Conservation (phyloP, 108 stramenopile genomes). For the Cyclotella cryptica region DNA sequence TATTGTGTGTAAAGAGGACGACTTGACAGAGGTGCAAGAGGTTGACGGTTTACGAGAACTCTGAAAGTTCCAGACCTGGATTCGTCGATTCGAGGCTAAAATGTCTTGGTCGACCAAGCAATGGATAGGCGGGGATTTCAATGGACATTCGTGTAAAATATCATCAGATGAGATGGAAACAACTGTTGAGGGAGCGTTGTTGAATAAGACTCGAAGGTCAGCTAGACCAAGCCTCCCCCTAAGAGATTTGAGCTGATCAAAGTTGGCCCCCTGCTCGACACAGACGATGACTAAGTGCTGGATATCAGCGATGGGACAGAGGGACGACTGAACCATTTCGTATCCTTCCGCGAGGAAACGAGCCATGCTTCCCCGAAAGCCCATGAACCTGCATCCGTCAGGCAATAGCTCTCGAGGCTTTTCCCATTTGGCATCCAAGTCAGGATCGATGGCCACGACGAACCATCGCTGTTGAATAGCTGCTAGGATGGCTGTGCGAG, state of each 20-base stretch:
- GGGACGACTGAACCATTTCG: constrained; percentile 17
- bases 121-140: neutral
- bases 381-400: constrained; percentile 14
- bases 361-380: constrained; percentile 22
- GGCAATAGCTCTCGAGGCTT: neutral
- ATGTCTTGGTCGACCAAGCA: constrained; percentile 20
- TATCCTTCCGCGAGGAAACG: constrained; percentile 15
- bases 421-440: constrained; percentile 34
- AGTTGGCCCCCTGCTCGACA: constrained; percentile 6
- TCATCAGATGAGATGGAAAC: constrained; percentile 30
- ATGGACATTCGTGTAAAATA: neutral
- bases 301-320: neutral
- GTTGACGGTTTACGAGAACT: constrained; percentile 7
- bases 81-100: constrained; percentile 15
- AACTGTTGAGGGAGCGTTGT: constrained; percentile 28
- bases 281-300: constrained; percentile 26
- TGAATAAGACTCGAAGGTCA: constrained; percentile 30
- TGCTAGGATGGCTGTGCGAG: constrained; percentile 24
- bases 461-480: constrained; percentile 27
- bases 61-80: constrained; percentile 36
- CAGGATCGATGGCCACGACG: constrained; percentile 23
- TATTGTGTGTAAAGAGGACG: neutral
- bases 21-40: neutral
- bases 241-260: constrained; percentile 13
- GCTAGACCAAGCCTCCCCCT: constrained; percentile 23